Percentiles rank a stretch among this genome's conserved stretches.
Conservation (phyloP, 2,329 filamentous ascomycete genomes). For the Microdochium bolleyi region DNA sequence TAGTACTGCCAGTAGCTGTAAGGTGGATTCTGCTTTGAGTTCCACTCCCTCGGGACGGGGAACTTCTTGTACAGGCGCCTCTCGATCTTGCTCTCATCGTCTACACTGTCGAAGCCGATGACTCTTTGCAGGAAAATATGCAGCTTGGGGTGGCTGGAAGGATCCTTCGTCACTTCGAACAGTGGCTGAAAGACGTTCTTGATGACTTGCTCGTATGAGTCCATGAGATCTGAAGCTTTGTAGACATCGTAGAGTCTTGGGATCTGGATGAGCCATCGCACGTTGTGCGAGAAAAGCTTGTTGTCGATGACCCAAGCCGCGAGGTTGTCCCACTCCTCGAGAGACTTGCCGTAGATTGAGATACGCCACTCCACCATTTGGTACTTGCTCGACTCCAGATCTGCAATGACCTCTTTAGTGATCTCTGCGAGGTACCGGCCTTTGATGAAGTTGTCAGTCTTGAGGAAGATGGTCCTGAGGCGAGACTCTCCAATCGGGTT, state of each 20-base stretch:
- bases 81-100: conserved; percentile 96
- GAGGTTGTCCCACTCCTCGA: conserved; percentile 96
- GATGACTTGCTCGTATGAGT: conserved; percentile 83
- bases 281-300: conserved; percentile 95
- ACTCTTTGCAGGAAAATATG: conserved; percentile 93
- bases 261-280: conserved; percentile 94
- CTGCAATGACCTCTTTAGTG: conserved; percentile 93
- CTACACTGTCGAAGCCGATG: conserved; percentile 94
- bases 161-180: conserved; percentile 89
- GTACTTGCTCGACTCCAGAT: conserved; percentile 97
- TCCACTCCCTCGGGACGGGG: conserved; percentile 81
- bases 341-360: conserved; percentile 85
- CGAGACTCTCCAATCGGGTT: conserved; percentile 95
- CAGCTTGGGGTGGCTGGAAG: conserved; percentile 79
- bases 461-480: conserved; percentile 93
- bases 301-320: conserved; percentile 97
- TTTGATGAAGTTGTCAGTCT: conserved; percentile 96
- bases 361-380: conserved; percentile 99
- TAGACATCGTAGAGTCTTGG: conserved; percentile 94
- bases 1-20: conserved; percentile 99
- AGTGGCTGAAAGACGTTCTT: conserved; percentile 88
- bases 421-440: conserved; percentile 95
- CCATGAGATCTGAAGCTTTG: conserved; percentile 80
- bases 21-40: conserved; percentile 88
- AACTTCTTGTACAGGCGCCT: conserved; percentile 93